Evolutionary conservation across 192 early-diverging fungal genomes (phyloP), one percentile per base, ranked within the genome.

Genomic region (Pilaira anomala): DNA sequence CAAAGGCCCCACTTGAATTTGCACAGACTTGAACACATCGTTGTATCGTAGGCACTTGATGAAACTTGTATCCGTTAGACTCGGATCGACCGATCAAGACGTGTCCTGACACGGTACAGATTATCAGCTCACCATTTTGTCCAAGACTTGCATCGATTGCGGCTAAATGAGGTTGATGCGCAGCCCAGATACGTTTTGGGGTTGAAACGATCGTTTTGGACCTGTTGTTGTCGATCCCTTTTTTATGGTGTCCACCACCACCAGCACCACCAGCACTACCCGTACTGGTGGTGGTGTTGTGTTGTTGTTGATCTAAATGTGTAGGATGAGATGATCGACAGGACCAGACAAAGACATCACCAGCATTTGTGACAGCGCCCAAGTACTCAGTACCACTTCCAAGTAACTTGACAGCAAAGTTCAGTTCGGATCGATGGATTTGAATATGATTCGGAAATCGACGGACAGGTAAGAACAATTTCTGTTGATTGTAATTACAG

Each of bases 61-160:
- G 62, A 61, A 76, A 89, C 62, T 86, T 86, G 75, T 76, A 84
- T 18, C 68, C 77, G 7, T 46, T 55, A 9, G 39, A 26, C 24
- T 76, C 66, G n/a, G 66, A 50, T 11, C 30, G 29, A 7, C 90
- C 88, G 19, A 83, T 63, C 62, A 78, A 93, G 0, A 86, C 88
- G 67, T 87, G 82, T 1, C 91, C 88, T 3, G 71, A 72, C 7
- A 65, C 67, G 13, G 91, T 93, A n/a, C 71, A 68, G n/a, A 91
- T 64, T 48, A 91, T 71, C 0, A 91, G 68, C 5, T 79, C 79
- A 0, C 82, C 83, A 63, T 91, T 80, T 45, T 90, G 84, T 3
- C 89, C 89, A 28, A 93, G 73, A 7, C 83, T 81, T 39, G 85
- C 79, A 67, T 90, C 84, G 1, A 57, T 62, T 21, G 82, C 80